Base-by-base conservation (phyloP, 352 stramenopile species). In the Paralagenidium karlingii region DNA sequence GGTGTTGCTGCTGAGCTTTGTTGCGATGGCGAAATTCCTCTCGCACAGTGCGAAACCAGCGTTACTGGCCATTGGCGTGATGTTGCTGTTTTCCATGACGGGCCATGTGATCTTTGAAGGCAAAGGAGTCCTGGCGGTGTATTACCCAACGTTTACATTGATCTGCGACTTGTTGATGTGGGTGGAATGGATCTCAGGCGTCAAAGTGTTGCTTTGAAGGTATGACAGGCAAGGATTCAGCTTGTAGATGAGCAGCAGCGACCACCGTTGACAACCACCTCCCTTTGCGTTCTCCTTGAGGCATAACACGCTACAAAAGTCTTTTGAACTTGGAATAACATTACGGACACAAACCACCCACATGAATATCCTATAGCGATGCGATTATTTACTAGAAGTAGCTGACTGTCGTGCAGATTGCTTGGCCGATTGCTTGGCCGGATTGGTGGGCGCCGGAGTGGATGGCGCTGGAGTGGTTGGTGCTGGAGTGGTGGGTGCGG, bases 131-230 rank as follows among this genome's bases (percentile, higher is more conserved):
- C 68, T 68, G 21, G 82, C 70, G 15, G 80, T 84, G 39, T 65
- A 76, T 34, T 80, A 84, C 60, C 70, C 70, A 39, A 68, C 64
- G 27, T 82, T 67, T 41, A 74, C 57, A 41, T 57, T 84, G 38
- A 36, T 74, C 24, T 69, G 62, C 25, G 70, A 84, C 53, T 65
- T 82, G 31, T 8, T 62, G 36, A 58, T 84, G 46, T 82, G 63
- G 58, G 45, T 42, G 15, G 59, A 83, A 34, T 41, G 50, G 10
- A 18, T 75, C 40, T 58, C 63, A 9, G 63, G 65, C 31, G 22
- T 53, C 34, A 43, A 39, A 6, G 60, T 71, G 34, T 50, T 50
- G 28, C 46, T 75, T 32, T 63, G 19, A 34, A 27, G 11, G 9
- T 1, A 6, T 21, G 18, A 34, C 19, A 22, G 8, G 13, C 10